phyloP scores from a whole-genome alignment of 352 stramenopile species.

The Phytophthora pini region DNA sequence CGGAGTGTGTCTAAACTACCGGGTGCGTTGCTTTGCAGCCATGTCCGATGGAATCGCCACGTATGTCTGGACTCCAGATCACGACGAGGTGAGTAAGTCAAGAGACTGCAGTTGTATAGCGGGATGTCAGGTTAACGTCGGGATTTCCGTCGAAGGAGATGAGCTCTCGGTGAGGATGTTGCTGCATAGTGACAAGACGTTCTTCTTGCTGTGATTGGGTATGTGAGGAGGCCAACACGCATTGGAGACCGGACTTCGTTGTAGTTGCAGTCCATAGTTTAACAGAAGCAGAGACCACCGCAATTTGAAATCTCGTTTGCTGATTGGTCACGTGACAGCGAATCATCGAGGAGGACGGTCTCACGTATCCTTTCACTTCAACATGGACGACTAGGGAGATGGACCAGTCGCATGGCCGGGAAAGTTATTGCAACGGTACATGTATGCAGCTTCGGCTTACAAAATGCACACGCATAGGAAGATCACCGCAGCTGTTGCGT shows the following conservation, averaged over 20 bases:
- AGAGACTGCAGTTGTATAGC: no score
- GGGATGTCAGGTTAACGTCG: not conserved
- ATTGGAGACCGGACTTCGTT: not conserved
- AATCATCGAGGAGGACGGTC: slow-evolving; percentile 18
- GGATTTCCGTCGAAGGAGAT: not conserved
- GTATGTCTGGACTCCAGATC: not conserved
- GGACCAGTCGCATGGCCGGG: not conserved
- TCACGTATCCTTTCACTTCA: slow-evolving; percentile 20
- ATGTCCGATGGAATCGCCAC: not conserved
- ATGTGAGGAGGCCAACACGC: not conserved
- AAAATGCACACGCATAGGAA: slow-evolving; percentile 8
- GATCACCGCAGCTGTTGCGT: slow-evolving; percentile 10
- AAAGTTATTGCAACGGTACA: not conserved
- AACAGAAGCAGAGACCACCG: slow-evolving; percentile 1
- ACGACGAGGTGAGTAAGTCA: not conserved
- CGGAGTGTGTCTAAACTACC: no score
- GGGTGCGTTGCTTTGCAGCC: slow-evolving; percentile 12
- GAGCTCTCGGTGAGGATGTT: not conserved
- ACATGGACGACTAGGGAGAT: slow-evolving; percentile 15
- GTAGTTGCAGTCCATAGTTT: not conserved
- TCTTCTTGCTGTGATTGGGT: not conserved
- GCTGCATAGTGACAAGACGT: not conserved
- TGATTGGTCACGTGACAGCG: slow-evolving; percentile 19
- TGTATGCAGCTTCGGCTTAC: slow-evolving; percentile 6
- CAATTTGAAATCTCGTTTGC: not conserved